Conservation (phyloP, 2,329 filamentous ascomycete species). For the Simplicillium sp. region DNA sequence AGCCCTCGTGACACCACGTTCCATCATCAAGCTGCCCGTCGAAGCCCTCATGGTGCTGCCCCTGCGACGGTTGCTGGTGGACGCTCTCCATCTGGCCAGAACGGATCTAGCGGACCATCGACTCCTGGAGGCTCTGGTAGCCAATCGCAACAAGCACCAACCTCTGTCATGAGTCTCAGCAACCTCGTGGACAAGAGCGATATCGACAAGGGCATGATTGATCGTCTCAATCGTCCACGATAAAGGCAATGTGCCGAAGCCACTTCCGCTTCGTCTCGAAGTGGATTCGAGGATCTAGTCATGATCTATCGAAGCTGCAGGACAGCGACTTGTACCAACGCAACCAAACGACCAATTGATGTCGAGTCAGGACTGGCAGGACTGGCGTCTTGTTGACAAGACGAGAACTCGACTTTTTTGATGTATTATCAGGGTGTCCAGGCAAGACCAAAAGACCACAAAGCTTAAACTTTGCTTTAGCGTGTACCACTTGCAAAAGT, state of each 20-base stretch:
- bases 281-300: not conserved
- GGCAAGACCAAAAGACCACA: not conserved
- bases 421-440: constrained; percentile 1
- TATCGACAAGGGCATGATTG: constrained; percentile 47
- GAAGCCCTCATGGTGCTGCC: constrained; percentile 19
- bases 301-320: constrained; percentile 10
- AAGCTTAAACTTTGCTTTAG: not conserved
- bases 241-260: not conserved
- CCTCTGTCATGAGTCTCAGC: constrained; percentile 43
- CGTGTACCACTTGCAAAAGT: not conserved
- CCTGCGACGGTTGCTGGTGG: constrained; percentile 14
- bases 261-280: constrained; percentile 1
- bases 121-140: constrained; percentile 16
- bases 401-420: not conserved
- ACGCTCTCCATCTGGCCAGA: constrained; percentile 26
- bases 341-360: constrained; percentile 1
- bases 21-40: constrained; percentile 24
- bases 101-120: constrained; percentile 25
- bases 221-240: constrained; percentile 33
- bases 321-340: constrained; percentile 5
- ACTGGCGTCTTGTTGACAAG: constrained; percentile 11
- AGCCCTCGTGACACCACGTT: constrained; percentile 35
- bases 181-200: constrained; percentile 42
- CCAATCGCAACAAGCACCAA: constrained; percentile 13
- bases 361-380: not conserved